phyloP scores from a whole-genome alignment of 176 grass and related monocot genomes.

The Avena insularis region DNA sequence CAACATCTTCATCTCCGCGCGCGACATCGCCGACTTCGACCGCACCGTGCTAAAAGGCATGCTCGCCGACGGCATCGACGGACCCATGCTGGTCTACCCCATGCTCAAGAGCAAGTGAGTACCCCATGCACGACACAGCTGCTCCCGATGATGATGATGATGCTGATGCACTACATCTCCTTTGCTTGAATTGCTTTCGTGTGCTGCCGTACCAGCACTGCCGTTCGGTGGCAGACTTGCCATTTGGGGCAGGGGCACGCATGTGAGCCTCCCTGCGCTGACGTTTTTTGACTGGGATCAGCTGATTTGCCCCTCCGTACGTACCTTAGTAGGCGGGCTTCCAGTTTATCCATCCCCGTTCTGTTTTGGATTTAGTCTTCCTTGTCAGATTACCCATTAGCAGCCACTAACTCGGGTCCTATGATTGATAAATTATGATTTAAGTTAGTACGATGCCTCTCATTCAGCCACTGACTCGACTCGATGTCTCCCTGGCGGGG shows the following conservation, averaged over 20 bases:
- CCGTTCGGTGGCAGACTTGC: slow-evolving; percentile 27
- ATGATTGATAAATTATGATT: slow-evolving; percentile 41
- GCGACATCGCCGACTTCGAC: slow-evolving; percentile 69
- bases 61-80: slow-evolving; percentile 76
- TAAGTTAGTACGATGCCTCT: neutral
- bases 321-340: neutral
- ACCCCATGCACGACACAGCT: too few relatives aligned
- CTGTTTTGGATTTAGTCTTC: slow-evolving; percentile 46
- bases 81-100: slow-evolving; percentile 96
- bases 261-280: slow-evolving; percentile 36
- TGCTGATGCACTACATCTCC: neutral
- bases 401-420: slow-evolving; percentile 34
- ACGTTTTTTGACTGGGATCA: neutral
- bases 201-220: neutral
- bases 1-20: slow-evolving; percentile 81
- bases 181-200: neutral
- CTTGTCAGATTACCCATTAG: slow-evolving; percentile 23
- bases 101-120: slow-evolving; percentile 86
- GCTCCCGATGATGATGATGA: too few relatives aligned
- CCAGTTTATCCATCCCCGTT: neutral
- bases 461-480: neutral
- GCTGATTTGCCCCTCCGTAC: slow-evolving; percentile 7
- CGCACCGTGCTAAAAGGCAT: slow-evolving; percentile 62
- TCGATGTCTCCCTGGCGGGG: neutral
- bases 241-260: slow-evolving; percentile 20